Base-by-base conservation (phyloP, 805 yeast genomes). In the Cyberlindnera saturnus region DNA sequence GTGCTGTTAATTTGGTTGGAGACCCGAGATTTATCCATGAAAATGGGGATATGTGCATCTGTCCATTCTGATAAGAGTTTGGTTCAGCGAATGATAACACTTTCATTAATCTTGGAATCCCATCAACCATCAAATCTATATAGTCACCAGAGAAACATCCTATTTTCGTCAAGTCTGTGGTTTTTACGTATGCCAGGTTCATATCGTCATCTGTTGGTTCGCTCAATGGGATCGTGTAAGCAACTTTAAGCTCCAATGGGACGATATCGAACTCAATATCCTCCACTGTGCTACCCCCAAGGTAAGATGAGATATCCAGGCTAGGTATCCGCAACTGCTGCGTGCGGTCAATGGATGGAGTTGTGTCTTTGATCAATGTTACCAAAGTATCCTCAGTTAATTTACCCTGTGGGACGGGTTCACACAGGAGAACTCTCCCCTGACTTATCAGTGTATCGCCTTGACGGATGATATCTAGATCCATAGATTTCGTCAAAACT, bases 81-180 rank as follows among this genome's bases (percentile, higher is more conserved):
- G 93, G 89, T 47, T 82, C 91, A 2, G 79, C 70, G 43, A 82
- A 74, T 1, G 91, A 73, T 47, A 76, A 74, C 0, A 83, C 46
- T 43, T 26, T 71, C 48, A 46, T 62, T 34, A 46, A 29, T 28
- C 34, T 39, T 42, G 39, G 14, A 30, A 32, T 15, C 36, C 19
- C 32, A 19, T 16, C 43, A 4, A 53, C 39, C 5, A 42, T 34
- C 26, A 77, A 39, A 13, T 65, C 61, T 3, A 79, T 80, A 38
- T 74, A 60, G 55, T 85, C 93, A 4, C 95, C 95, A 44, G 82
- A 78, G 48, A 83, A 77, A 19, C 77, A 68, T 0, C 87, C 85
- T 23, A 84, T 63, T 18, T 67, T 70, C 17, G 77, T 69, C 23
- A 87, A 64, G 36, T 74, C 81, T 10, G 48, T 43, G 1, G 79